Evolutionary conservation across 257 asterid species (phyloP).

Genomic region (Scutellaria baicalensis): DNA sequence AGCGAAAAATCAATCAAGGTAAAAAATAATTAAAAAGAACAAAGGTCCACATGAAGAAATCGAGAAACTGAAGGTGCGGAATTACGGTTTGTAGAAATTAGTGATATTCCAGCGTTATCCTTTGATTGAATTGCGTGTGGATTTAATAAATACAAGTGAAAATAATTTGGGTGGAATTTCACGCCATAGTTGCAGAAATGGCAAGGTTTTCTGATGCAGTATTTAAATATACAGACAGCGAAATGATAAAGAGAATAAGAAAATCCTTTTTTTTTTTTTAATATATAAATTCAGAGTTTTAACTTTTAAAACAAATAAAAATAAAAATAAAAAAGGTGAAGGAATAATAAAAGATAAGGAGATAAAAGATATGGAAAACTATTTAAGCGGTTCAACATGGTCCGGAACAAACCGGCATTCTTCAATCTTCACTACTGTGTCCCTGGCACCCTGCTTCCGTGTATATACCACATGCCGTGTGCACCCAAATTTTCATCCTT

Average conservation of each 20-base stretch:
- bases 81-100: conserved; percentile 20
- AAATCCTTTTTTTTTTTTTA: not conserved
- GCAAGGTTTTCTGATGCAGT: not conserved
- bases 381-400: too few species aligned
- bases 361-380: too few species aligned
- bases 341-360: too few species aligned
- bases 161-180: not conserved
- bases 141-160: not conserved
- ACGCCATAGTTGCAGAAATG: conserved; percentile 5
- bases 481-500: too few species aligned
- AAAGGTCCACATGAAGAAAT: not conserved
- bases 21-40: not conserved
- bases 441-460: too few species aligned
- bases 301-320: not conserved
- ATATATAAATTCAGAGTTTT: not conserved
- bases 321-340: not conserved
- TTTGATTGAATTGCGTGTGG: conserved; percentile 7
- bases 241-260: not conserved
- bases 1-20: not conserved
- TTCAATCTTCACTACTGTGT: too few species aligned
- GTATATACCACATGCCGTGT: too few species aligned
- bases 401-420: too few species aligned
- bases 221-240: not conserved
- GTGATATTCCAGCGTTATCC: conserved; percentile 12
- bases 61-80: conserved; percentile 8